Base-by-base conservation (phyloP, 805 yeast genomes). In the Hanseniaspora pseudoguilliermondii region DNA sequence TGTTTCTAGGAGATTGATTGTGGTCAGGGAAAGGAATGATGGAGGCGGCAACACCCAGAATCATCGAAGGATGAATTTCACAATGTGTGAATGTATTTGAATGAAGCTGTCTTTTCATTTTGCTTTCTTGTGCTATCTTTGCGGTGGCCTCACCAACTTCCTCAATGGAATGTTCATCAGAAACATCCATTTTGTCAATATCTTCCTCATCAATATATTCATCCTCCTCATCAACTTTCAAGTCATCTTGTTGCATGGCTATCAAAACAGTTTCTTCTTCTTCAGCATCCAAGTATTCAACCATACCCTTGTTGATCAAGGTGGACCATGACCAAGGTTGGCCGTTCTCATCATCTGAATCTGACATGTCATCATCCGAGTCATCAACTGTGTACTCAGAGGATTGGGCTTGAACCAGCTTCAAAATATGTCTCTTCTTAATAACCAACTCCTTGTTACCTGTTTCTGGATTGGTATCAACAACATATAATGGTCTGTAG, bases 1-100 rank as follows among this genome's bases (percentile, higher is more conserved):
- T 93, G 69, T 93, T 93, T 82, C 98, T 91, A 59, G 98, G 98
- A 59, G 97, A 90, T 76, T 93, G 98, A 71, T 93, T 93, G 72
- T 93, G 99, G 73, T 93, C 98, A 15, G 99, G 99, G 86, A 93
- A 93, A 20, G 99, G 99, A 77, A 93, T 93, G 68, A 93, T 89
- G 32, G 96, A 87, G 5, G 99, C 99, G 47, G 97, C 96, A 61
- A 93, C 96, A 71, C 98, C 98, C 59, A 93, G 77, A 70, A 93
- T 91, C 98, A 93, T 93, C 34, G 95, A 85, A 72, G 98, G 98
- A 73, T 93, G 98, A 67, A 93, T 90, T 73, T 93, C 98, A 79
- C 98, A 93, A 71, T 93, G 98, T 0, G 98, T 93, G 75, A 87
- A 93, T 1, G 97, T 89, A 61, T 83, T 86, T 0, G 81, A 76